phyloP scores from a whole-genome alignment of 179 eudicot genomes.

The Spinacia oleracea region DNA sequence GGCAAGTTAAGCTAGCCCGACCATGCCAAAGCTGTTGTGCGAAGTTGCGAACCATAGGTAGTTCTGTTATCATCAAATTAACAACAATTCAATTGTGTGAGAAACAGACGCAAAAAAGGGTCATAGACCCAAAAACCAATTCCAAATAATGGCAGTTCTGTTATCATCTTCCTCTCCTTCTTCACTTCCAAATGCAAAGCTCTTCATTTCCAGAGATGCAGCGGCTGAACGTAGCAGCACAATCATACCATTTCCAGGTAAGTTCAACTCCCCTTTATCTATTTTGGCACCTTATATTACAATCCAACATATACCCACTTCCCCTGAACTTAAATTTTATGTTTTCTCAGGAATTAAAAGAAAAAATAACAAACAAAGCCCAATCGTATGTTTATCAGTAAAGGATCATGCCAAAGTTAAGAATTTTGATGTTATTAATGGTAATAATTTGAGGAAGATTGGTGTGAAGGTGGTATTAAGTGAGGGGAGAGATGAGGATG shows the following conservation, averaged over 20 bases:
- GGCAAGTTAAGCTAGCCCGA: too few relatives aligned
- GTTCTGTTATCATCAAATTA: too few relatives aligned
- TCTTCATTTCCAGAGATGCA: constrained; percentile 20
- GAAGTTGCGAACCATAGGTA: too few relatives aligned
- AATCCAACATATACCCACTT: constrained; percentile 12
- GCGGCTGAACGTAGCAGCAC: constrained; percentile 20
- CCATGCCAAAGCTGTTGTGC: too few relatives aligned
- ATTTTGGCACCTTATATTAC: background rate
- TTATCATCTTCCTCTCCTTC: constrained; percentile 41
- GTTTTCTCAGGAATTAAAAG: constrained; percentile 42
- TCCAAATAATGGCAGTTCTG: constrained; percentile 41
- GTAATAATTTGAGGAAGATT: constrained; percentile 40
- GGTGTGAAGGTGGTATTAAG: constrained; percentile 56
- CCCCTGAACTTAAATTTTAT: constrained; percentile 7
- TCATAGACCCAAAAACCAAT: background rate
- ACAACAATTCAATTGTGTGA: background rate
- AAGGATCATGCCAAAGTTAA: constrained; percentile 43
- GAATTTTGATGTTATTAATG: constrained; percentile 34
- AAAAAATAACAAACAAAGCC: constrained; percentile 26
- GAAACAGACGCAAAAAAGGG: background rate
- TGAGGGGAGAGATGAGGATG: constrained; percentile 91
- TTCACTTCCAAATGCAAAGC: constrained; percentile 32
- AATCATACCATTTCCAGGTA: constrained; percentile 37
- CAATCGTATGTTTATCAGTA: constrained; percentile 44
- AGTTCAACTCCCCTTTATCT: constrained; percentile 15